These are phyloP conservation scores for Nannochloropsis granulata DNA, from an alignment of 108 stramenopile species.

Conservation along the genomic window DNA sequence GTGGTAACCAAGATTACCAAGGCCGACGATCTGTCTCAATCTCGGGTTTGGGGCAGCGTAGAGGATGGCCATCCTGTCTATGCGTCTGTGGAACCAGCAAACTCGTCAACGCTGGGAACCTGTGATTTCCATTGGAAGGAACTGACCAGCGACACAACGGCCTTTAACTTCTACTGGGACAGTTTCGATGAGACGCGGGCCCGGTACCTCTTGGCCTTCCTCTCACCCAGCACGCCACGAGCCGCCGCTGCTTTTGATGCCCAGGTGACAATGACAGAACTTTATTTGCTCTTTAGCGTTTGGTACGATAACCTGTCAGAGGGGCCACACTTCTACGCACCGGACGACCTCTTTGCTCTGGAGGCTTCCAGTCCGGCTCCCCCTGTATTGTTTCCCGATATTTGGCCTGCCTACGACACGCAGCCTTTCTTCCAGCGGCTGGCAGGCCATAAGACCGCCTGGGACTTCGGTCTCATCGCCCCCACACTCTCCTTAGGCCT, in stretches of 20 bases:
- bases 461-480: neutral
- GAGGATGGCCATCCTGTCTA: neutral
- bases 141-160: neutral
- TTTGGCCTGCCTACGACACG: neutral
- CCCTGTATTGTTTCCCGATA: neutral
- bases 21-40: neutral
- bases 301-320: neutral
- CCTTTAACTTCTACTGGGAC: neutral
- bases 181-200: neutral
- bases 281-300: neutral
- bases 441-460: neutral
- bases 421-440: neutral
- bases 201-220: neutral
- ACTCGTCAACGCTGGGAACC: neutral
- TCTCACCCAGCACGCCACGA: neutral
- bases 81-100: neutral
- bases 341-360: neutral
- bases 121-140: neutral
- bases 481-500: neutral
- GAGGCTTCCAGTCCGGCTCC: neutral
- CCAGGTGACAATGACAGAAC: neutral
- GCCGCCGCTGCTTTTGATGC: neutral
- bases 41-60: neutral
- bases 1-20: neutral
- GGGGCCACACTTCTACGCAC: neutral